Evolutionary conservation across 2,329 filamentous ascomycete genomes (phyloP), one percentile per base, ranked within the genome.

Genomic region (Nakataea oryzae): DNA sequence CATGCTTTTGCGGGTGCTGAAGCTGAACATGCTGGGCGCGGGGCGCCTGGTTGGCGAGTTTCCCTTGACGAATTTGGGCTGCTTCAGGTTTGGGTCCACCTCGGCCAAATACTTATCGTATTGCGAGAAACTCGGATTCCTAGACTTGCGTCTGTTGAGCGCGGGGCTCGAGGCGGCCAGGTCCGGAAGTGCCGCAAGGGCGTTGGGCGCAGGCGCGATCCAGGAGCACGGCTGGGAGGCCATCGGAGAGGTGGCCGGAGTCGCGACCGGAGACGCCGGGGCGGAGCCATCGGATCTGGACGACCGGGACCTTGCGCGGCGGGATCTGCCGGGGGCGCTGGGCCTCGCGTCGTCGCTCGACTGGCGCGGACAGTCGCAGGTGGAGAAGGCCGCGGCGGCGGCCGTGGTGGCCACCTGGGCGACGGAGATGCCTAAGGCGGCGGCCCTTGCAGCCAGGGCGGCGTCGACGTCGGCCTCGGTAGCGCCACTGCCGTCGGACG

Each of bases 31-130:
- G 65, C 77, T 79, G 58, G 74, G 73, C 11, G 74, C 66, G 2
- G 67, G 57, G 26, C 70, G 69, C 12, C 70, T 63, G 7, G 71
- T 67, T 4, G 73, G 69, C 1, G 71, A 65, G 27, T 62, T 55
- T 11, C 62, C 63, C 63, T 72, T 74, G 61, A 73, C 66, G 56
- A 77, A 73, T 62, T 76, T 79, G 58, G 76, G 73, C 63, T 78
- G 77, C 64, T 75, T 73, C 47, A 77, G 70, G 54, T 74, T 74
- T 8, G 75, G 74, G 62, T 79, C 75, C 32, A 80, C 65, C 55
- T 79, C 73, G 24, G 75, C 70, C 50, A 84, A 67, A 63, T 81
- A 83, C 64, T 74, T 77, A 34, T 85, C 81, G 66, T 84, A 85
- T 32, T 77, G 75, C 8, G 75, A 72, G 65, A 84, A 83, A 62